Percentiles rank a stretch among this genome's conserved stretches.
Conservation (phyloP, 495 filamentous ascomycete genomes). For the Aspergillus coremiiformis region DNA sequence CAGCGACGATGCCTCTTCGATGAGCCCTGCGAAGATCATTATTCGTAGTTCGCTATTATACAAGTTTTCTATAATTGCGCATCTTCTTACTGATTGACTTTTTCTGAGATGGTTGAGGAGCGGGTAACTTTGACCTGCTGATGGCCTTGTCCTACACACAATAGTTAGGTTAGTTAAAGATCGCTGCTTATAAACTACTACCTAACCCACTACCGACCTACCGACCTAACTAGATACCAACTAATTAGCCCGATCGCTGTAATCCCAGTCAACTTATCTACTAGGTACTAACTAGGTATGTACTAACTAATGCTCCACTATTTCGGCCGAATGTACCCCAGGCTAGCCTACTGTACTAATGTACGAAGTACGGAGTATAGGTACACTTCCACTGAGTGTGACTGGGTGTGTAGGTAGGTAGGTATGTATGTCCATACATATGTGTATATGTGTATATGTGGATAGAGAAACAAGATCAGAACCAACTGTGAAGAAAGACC, state of each 20-base stretch:
- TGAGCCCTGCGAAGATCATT: not conserved
- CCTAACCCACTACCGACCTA: too few species aligned
- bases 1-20: not conserved
- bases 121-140: not conserved
- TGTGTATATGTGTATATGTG: not conserved
- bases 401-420: not conserved
- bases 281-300: not conserved
- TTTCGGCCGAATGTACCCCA: slow-evolving; percentile 10
- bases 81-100: not conserved
- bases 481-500: not conserved
- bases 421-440: not conserved
- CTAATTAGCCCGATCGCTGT: slow-evolving; percentile 1
- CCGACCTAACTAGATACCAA: too few species aligned
- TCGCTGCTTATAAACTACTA: not conserved
- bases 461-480: not conserved
- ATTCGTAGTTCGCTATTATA: not conserved
- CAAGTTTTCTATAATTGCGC: not conserved
- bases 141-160: not conserved
- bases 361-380: not conserved
- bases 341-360: not conserved
- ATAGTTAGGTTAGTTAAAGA: not conserved
- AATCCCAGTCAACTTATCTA: not conserved
- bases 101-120: not conserved
- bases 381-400: not conserved
- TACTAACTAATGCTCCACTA: not conserved